These are phyloP conservation scores for Rugonectria rugulosa DNA, from an alignment of 2,329 filamentous ascomycete species.

Conservation along the genomic window DNA sequence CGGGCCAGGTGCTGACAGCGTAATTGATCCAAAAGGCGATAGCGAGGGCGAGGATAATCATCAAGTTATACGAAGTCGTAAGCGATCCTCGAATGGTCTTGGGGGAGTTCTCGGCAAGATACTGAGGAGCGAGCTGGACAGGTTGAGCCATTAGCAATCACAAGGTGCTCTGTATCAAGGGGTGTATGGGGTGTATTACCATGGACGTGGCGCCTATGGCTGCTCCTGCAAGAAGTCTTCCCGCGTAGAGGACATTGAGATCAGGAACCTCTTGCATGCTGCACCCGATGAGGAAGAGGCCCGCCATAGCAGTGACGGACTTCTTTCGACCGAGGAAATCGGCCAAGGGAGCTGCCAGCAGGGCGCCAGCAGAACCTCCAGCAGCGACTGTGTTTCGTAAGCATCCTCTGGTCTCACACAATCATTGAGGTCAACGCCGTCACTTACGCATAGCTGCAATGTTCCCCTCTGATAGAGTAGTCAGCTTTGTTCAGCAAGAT, in stretches of 20 bases:
- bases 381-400: conserved; percentile 16
- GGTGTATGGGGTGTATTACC: too few relatives aligned
- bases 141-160: too few relatives aligned
- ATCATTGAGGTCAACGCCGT: too few relatives aligned
- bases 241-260: conserved; percentile 11
- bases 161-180: too few relatives aligned
- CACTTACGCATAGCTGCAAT: conserved; percentile 19
- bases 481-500: neutral
- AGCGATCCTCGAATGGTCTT: conserved; percentile 16
- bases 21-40: conserved; percentile 20
- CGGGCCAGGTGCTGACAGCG: conserved; percentile 10
- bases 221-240: conserved; percentile 10
- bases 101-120: conserved; percentile 15
- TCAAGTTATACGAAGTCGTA: conserved; percentile 12
- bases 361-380: conserved; percentile 12
- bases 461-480: conserved; percentile 16
- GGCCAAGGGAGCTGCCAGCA: conserved; percentile 9
- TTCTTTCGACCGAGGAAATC: conserved; percentile 19
- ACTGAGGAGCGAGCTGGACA: conserved; percentile 15
- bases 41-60: conserved; percentile 16
- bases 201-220: conserved; percentile 15
- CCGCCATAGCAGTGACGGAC: conserved; percentile 10
- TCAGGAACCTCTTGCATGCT: conserved; percentile 13
- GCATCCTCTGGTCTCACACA: too few relatives aligned
- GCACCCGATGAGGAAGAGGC: conserved; percentile 11